Percentiles rank a stretch among this genome's conserved stretches.
Conservation (phyloP, 2,329 filamentous ascomycete genomes). For the Venturia carpophila region DNA sequence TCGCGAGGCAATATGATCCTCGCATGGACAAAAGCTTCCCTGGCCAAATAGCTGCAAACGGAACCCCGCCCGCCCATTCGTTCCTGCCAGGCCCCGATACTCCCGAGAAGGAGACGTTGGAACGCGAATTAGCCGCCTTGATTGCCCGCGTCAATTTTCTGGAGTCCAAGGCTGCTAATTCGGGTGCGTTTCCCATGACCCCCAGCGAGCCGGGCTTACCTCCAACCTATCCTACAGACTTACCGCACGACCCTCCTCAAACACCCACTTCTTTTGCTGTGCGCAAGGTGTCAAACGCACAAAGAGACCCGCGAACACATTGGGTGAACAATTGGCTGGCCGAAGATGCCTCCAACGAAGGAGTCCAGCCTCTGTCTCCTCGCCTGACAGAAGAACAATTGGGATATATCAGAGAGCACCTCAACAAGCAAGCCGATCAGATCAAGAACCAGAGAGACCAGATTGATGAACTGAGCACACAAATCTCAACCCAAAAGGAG, state of each 20-base stretch:
- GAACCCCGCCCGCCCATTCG: slow-evolving; percentile 46
- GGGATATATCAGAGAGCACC: slow-evolving; percentile 77
- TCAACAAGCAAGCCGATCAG: slow-evolving; percentile 87
- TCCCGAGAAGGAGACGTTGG: slow-evolving; percentile 67
- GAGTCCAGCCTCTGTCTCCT: slow-evolving; percentile 39
- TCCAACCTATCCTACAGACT: slow-evolving; percentile 50
- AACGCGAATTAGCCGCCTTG: slow-evolving; percentile 74
- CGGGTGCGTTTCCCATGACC: slow-evolving; percentile 63
- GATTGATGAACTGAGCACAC: slow-evolving; percentile 75
- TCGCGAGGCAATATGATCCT: slow-evolving; percentile 41
- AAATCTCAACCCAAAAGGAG: slow-evolving; percentile 77
- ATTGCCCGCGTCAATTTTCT: slow-evolving; percentile 70
- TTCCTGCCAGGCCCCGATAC: slow-evolving; percentile 70
- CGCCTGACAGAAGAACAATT: slow-evolving; percentile 74
- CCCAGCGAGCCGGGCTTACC: slow-evolving; percentile 59
- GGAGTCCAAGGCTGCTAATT: slow-evolving; percentile 63
- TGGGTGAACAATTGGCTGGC: slow-evolving; percentile 48
- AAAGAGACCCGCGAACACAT: slow-evolving; percentile 28
- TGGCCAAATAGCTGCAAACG: slow-evolving; percentile 43
- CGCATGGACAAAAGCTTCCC: slow-evolving; percentile 37
- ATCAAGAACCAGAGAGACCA: slow-evolving; percentile 82
- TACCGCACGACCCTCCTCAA: slow-evolving; percentile 39
- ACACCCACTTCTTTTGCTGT: slow-evolving; percentile 26
- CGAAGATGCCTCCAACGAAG: slow-evolving; percentile 42
- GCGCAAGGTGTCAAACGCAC: slow-evolving; percentile 31